phyloP scores from a whole-genome alignment of 2,329 filamentous ascomycete species.

The Coniochaeta ligniaria region DNA sequence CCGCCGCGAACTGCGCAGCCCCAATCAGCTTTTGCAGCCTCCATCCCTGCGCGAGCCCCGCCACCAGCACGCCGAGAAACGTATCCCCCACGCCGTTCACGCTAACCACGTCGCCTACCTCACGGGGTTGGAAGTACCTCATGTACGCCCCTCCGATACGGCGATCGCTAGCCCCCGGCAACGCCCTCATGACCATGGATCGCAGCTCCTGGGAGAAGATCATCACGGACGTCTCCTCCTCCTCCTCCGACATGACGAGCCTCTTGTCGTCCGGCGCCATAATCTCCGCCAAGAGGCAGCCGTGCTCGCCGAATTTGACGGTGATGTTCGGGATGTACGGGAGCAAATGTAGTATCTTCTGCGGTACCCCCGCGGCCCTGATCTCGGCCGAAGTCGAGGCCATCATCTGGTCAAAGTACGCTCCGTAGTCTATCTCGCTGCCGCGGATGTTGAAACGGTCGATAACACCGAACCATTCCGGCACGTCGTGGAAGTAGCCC shows the following conservation, averaged over 20 bases:
- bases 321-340: constrained; percentile 82
- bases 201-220: constrained; percentile 36
- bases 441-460: constrained; percentile 70
- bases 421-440: constrained; percentile 7
- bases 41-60: constrained; percentile 60
- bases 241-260: constrained; percentile 49
- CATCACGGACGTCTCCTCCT: background rate
- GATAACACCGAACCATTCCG: constrained; percentile 72
- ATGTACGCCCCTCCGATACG: constrained; percentile 76
- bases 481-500: constrained; percentile 56
- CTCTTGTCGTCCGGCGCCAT: constrained; percentile 61
- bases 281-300: constrained; percentile 69
- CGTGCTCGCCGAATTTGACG: constrained; percentile 72
- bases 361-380: constrained; percentile 74
- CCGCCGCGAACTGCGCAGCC: constrained; percentile 74
- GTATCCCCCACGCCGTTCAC: constrained; percentile 96
- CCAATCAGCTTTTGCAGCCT: constrained; percentile 56
- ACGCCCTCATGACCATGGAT: constrained; percentile 64
- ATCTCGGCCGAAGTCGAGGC: constrained; percentile 58
- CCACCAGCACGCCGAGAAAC: constrained; percentile 78
- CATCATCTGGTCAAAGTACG: constrained; percentile 65
- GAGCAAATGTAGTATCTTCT: constrained; percentile 75
- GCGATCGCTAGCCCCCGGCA: constrained; percentile 33
- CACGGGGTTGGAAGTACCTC: constrained; percentile 58
- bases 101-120: constrained; percentile 66